Percentiles rank a stretch among this genome's conserved stretches.
phyloP scores from a whole-genome alignment of 169 alveolate species.

The Plasmodium gallinaceum region DNA sequence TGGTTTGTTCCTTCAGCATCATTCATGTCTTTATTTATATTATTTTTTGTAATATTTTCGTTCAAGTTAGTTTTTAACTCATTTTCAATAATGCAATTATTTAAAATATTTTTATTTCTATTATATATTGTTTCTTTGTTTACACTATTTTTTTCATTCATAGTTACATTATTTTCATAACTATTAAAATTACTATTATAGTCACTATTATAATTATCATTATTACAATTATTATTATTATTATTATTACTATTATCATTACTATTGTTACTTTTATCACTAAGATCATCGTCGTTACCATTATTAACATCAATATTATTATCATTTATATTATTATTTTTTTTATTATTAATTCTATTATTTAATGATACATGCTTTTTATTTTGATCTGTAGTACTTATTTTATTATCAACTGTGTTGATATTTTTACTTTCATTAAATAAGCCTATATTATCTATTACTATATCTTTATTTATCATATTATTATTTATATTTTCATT shows the following conservation, averaged over 20 bases:
- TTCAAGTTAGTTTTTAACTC: background rate
- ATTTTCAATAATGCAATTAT: background rate
- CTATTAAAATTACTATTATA: background rate
- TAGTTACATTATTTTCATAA: background rate
- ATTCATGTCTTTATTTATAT: background rate
- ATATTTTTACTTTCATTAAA: background rate
- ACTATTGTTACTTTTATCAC: background rate
- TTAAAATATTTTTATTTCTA: background rate
- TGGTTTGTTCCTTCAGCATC: background rate
- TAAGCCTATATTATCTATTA: background rate
- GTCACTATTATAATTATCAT: background rate
- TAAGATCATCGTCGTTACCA: background rate
- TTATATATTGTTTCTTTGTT: background rate
- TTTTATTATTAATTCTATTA: background rate
- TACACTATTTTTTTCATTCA: background rate
- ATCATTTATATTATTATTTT: slow-evolving; percentile 3
- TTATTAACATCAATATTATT: background rate
- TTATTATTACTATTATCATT: background rate
- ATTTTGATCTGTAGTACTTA: background rate
- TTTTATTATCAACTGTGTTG: background rate
- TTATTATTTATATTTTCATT: slow-evolving; percentile 1
- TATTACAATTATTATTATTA: background rate
- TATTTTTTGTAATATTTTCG: background rate
- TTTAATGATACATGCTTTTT: background rate
- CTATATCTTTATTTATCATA: background rate